Percentiles rank a stretch among this genome's conserved stretches.
Evolutionary conservation across 345 rosid species (phyloP).

Genomic region (rapeseed (Brassica napus)): DNA sequence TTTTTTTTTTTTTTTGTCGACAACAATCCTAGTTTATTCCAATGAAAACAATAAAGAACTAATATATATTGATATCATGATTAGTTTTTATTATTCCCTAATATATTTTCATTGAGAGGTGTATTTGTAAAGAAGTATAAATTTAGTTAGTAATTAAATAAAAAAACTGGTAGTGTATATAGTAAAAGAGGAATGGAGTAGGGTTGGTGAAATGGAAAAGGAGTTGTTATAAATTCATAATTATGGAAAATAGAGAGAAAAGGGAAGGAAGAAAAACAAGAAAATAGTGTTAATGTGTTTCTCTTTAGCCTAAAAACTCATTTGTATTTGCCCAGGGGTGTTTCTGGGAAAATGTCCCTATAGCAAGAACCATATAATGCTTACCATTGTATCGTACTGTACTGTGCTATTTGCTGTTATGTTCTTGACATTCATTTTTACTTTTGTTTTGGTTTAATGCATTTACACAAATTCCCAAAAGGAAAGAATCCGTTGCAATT

Average conservation of each 20-base stretch:
- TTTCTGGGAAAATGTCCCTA: conserved; percentile 18
- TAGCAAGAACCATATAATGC: conserved; percentile 22
- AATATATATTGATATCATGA: not conserved
- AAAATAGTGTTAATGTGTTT: not conserved
- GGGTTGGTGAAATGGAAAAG: not conserved
- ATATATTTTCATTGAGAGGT: not conserved
- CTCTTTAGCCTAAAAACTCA: not conserved
- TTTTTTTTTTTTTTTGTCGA: not conserved
- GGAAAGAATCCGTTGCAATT: not conserved
- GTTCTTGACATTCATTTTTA: not conserved
- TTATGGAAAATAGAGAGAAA: not conserved
- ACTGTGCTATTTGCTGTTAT: not conserved
- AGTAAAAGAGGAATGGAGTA: not conserved
- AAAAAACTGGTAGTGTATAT: not conserved
- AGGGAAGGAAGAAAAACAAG: not conserved
- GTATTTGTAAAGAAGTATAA: not conserved
- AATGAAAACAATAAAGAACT: not conserved
- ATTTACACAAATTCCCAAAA: not conserved
- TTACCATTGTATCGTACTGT: not conserved
- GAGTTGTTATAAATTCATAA: not conserved
- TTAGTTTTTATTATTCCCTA: not conserved
- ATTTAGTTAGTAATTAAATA: not conserved
- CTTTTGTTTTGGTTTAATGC: conserved; percentile 2
- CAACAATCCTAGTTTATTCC: not conserved
- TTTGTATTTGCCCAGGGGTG: not conserved